phyloP scores from a whole-genome alignment of 257 asterid species.

The Solanum medicagineum region DNA sequence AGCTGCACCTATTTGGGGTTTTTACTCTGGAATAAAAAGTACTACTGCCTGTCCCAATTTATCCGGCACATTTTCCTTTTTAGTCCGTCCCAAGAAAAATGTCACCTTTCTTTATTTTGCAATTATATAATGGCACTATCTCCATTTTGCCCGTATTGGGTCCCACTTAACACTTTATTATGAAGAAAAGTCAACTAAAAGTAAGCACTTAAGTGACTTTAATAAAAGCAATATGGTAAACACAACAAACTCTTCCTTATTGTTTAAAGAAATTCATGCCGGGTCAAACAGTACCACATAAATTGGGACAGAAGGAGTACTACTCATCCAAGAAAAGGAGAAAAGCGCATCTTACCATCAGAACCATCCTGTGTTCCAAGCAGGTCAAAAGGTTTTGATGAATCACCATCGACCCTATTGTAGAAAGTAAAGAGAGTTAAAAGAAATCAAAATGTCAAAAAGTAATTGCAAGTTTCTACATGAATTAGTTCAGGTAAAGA shows the following conservation, averaged over 20 bases:
- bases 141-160: not conserved
- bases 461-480: not conserved
- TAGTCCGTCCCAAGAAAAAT: not conserved
- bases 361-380: conserved; percentile 60
- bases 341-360: conserved; percentile 32
- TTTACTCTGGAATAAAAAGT: not conserved
- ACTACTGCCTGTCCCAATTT: not conserved
- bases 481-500: not conserved
- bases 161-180: not conserved
- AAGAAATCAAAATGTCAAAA: not conserved
- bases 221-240: not conserved
- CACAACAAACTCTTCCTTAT: not conserved
- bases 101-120: not conserved
- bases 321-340: not conserved
- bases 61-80: not conserved
- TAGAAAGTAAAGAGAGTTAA: conserved; percentile 7
- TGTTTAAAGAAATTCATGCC: not conserved
- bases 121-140: not conserved
- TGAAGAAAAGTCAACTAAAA: not conserved
- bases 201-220: not conserved
- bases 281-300: not conserved
- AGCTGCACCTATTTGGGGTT: not conserved
- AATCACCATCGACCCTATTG: conserved; percentile 45
- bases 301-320: not conserved
- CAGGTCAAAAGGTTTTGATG: conserved; percentile 62